Conservation (phyloP, 495 filamentous ascomycete species). For the Pseudomonodictys pantanalensis region DNA sequence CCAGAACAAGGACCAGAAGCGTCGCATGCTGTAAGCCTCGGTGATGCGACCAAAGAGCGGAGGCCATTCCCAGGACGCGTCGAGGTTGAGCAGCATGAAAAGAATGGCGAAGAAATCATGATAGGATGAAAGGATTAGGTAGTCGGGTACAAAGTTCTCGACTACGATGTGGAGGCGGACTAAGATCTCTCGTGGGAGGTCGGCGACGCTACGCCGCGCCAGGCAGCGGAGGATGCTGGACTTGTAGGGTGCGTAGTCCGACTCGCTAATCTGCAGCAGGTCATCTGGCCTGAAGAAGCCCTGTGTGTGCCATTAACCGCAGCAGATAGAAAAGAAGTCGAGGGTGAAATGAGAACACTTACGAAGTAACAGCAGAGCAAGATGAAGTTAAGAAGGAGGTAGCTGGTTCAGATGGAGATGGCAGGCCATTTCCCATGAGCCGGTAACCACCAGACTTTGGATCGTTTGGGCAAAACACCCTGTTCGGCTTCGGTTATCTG, state of each 20-base stretch:
- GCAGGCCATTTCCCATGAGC: neutral
- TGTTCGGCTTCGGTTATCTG: too few relatives aligned
- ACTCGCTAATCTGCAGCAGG: neutral
- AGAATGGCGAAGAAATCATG: constrained; percentile 10
- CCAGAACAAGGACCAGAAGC: constrained; percentile 9
- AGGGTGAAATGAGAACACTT: neutral
- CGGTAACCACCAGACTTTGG: neutral
- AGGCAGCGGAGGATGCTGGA: neutral
- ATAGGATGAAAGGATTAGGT: constrained; percentile 1
- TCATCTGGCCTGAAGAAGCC: neutral
- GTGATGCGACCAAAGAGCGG: constrained; percentile 1
- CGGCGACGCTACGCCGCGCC: neutral
- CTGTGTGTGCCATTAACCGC: neutral
- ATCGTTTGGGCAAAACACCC: too few relatives aligned
- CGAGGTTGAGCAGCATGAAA: constrained; percentile 2
- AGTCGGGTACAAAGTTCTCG: constrained; percentile 1
- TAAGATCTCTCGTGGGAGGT: neutral
- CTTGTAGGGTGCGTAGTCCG: neutral
- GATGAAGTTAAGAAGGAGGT: neutral
- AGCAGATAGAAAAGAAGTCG: neutral
- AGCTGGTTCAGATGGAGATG: neutral
- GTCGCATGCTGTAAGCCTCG: constrained; percentile 2
- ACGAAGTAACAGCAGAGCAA: neutral
- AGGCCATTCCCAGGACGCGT: constrained; percentile 7
- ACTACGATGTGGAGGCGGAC: constrained; percentile 2